These are phyloP conservation scores for Aureobasidium sp. DNA, from an alignment of 2,329 filamentous ascomycete species.

Conservation along the genomic window DNA sequence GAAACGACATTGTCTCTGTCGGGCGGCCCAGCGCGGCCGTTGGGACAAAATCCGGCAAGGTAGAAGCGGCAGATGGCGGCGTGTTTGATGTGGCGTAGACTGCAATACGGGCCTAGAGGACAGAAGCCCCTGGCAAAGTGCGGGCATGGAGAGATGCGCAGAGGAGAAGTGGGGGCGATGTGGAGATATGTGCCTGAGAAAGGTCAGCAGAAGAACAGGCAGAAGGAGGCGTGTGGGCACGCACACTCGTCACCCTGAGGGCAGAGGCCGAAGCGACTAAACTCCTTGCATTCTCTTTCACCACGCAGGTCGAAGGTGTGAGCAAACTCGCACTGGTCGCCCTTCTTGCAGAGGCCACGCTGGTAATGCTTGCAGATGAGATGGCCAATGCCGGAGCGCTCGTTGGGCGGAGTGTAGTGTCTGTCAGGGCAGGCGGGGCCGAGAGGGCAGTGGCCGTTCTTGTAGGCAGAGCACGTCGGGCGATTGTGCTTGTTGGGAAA, in stretches of 20 bases:
- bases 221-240: slow-evolving; percentile 50
- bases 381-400: slow-evolving; percentile 28
- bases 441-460: slow-evolving; percentile 77
- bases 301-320: slow-evolving; percentile 98
- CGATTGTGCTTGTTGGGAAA: slow-evolving; percentile 31
- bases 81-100: slow-evolving; percentile 80
- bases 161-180: slow-evolving; percentile 59
- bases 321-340: slow-evolving; percentile 91
- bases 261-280: slow-evolving; percentile 87
- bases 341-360: slow-evolving; percentile 94
- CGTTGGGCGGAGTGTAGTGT: slow-evolving; percentile 52
- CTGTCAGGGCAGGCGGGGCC: slow-evolving; percentile 80
- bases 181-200: slow-evolving; percentile 28
- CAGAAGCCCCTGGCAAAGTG: slow-evolving; percentile 89
- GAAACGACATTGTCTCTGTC: slow-evolving; percentile 34
- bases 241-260: slow-evolving; percentile 95
- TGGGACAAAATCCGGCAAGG: slow-evolving; percentile 88
- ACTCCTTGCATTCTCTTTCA: slow-evolving; percentile 98
- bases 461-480: slow-evolving; percentile 78
- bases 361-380: slow-evolving; percentile 99
- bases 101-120: slow-evolving; percentile 77
- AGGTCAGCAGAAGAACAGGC: slow-evolving; percentile 57
- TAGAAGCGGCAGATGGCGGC: slow-evolving; percentile 72
- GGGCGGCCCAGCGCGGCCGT: slow-evolving; percentile 46
- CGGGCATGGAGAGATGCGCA: slow-evolving; percentile 63